Base-by-base conservation (phyloP, 1,284 basidiomycete species). In the Rhizopogon hawkerae region DNA sequence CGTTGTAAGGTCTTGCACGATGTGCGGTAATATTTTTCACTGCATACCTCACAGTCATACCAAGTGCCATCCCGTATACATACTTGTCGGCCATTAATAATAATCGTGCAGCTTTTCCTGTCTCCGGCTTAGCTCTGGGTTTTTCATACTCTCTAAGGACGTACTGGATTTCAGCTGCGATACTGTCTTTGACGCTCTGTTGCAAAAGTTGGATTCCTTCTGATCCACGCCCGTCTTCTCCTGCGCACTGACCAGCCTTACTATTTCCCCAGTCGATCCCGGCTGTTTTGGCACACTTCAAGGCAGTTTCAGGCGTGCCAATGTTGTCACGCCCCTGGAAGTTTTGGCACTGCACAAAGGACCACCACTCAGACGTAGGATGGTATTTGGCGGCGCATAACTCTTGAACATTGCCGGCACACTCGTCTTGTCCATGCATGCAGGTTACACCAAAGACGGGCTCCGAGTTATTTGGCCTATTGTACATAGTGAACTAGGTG, bases 351-450 rank as follows among this genome's bases (percentile, higher is more conserved):
- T 78, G 78, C 52, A 83, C 66, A 62, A 85, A 84, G 54, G 76
- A 67, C 85, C 89, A 88, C 85, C 88, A 85, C 24, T 69, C 67
- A n/a, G 66, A 55, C 26, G 65, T 60, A 18, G 67, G 64, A 16
- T 78, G 71, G 57, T 86, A 73, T 61, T 79, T 79, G 52, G 72
- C 70, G 10, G 81, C 81, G 61, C 91, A 94, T 21, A 94, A 74
- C 62, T 93, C 82, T 55, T 93, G 85, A 13, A 90, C 78, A 68
- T 93, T 90, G 46, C 89, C 91, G n/a, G 81, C 81, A 58, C 89
- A 92, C 68, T 94, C 91, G 41, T 76, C 66, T 13, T 71, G 68
- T 16, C 90, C 90, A 63, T 94, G 90, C 72, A 75, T 77, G 68
- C 91, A 93, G 21, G 71, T 77, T 16, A 88, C 78, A 11, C 89